Percentiles rank a stretch among this genome's conserved stretches.
Evolutionary conservation across 148 eudicot species (phyloP).

Genomic region (Persicaria maculosa): DNA sequence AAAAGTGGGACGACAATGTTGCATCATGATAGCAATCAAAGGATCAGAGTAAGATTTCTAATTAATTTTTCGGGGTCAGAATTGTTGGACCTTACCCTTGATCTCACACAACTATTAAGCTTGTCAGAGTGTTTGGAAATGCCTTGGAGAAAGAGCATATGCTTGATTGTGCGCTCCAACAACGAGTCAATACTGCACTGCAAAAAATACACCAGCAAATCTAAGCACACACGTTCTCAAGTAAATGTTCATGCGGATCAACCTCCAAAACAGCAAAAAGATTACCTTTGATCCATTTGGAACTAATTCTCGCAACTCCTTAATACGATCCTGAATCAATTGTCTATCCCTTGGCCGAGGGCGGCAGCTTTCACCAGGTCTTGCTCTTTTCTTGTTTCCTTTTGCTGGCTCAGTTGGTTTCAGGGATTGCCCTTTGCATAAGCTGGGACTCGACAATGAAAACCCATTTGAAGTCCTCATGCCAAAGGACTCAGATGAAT

Average conservation of each 20-base stretch:
- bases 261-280: slow-evolving; percentile 2
- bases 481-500: slow-evolving; percentile 44
- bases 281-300: slow-evolving; percentile 90
- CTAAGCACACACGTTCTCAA: slow-evolving; percentile 17
- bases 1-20: not conserved
- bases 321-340: slow-evolving; percentile 88
- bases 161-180: slow-evolving; percentile 90
- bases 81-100: slow-evolving; percentile 38
- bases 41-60: not conserved
- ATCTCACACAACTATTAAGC: slow-evolving; percentile 44
- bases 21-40: not conserved
- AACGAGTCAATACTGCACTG: slow-evolving; percentile 98
- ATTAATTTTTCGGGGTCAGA: not conserved
- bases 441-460: slow-evolving; percentile 37
- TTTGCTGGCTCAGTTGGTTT: slow-evolving; percentile 41
- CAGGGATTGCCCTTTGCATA: slow-evolving; percentile 41
- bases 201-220: slow-evolving; percentile 16
- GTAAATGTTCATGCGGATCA: not conserved
- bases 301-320: slow-evolving; percentile 77
- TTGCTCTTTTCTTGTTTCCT: slow-evolving; percentile 59
- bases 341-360: slow-evolving; percentile 98
- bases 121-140: slow-evolving; percentile 74
- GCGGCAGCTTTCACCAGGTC: slow-evolving; percentile 74
- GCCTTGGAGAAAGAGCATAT: slow-evolving; percentile 79
- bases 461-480: slow-evolving; percentile 35